A percentile compares a stretch with the other conserved stretches of the same genome.
These are phyloP conservation scores for Lachancea sp. DNA, from an alignment of 805 yeast species.

Conservation along the genomic window DNA sequence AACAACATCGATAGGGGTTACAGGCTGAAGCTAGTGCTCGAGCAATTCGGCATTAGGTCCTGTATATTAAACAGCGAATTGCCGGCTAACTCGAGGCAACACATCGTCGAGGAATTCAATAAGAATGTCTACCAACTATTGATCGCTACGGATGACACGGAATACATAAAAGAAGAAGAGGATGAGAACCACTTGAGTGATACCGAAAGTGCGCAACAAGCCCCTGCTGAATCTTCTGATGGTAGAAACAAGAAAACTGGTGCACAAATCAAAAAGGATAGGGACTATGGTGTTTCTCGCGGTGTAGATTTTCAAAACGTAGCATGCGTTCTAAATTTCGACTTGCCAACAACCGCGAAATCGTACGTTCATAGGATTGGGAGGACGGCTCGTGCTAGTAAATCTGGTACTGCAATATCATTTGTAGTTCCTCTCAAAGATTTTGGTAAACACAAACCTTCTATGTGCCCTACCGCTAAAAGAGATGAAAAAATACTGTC, in stretches of 20 bases:
- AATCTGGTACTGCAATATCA: conserved; percentile 88
- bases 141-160: conserved; percentile 93
- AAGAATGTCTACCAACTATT: conserved; percentile 78
- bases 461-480: conserved; percentile 62
- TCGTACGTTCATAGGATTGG: conserved; percentile 92
- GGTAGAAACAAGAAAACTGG: conserved; percentile 25
- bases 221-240: conserved; percentile 12
- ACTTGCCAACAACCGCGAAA: conserved; percentile 82
- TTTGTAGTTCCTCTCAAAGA: conserved; percentile 81
- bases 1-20: conserved; percentile 94
- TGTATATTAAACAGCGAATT: conserved; percentile 88
- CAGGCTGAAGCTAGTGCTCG: conserved; percentile 80
- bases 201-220: conserved; percentile 8
- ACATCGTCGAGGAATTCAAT: conserved; percentile 92
- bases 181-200: conserved; percentile 20
- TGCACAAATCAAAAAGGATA: conserved; percentile 40
- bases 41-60: conserved; percentile 87
- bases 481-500: conserved; percentile 80
- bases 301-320: conserved; percentile 96
- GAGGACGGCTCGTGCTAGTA: conserved; percentile 96
- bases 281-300: conserved; percentile 89
- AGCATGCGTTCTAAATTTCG: conserved; percentile 93
- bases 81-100: conserved; percentile 87
- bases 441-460: conserved; percentile 82
- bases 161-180: conserved; percentile 43